phyloP scores from a whole-genome alignment of 768 basidiomycete genomes.

The Lactarius tabidus region DNA sequence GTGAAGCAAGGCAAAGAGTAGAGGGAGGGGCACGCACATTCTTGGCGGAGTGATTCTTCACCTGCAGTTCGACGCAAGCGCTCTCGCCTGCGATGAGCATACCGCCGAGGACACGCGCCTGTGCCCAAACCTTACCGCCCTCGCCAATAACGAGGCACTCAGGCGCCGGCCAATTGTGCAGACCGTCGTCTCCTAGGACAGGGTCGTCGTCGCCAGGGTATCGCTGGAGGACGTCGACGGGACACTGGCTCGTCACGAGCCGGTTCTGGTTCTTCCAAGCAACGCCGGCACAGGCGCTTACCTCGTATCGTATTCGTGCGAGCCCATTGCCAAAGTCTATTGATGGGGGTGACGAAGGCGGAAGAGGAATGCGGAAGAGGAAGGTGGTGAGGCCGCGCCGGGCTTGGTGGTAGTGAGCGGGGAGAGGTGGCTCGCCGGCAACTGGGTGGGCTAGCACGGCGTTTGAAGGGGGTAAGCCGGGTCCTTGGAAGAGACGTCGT shows the following conservation, averaged over 20 bases:
- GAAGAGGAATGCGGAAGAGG: conserved; percentile 73
- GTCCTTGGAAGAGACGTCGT: conserved; percentile 73
- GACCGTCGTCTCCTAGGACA: conserved; percentile 32
- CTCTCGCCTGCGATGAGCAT: conserved; percentile 64
- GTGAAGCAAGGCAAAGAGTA: neutral
- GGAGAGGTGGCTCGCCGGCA: conserved; percentile 57
- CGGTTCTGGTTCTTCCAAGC: conserved; percentile 70
- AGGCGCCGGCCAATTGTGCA: conserved; percentile 37
- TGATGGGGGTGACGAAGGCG: conserved; percentile 61
- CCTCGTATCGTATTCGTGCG: conserved; percentile 67
- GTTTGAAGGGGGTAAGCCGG: conserved; percentile 78
- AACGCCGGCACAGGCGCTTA: conserved; percentile 67
- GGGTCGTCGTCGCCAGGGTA: neutral
- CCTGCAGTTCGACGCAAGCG: conserved; percentile 68
- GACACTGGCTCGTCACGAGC: conserved; percentile 58
- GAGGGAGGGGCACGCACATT: conserved; percentile 48
- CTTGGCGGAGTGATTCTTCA: conserved; percentile 78
- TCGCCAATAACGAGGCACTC: conserved; percentile 69
- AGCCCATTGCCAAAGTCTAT: conserved; percentile 67
- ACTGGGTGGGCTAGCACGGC: conserved; percentile 64
- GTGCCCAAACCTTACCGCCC: conserved; percentile 75
- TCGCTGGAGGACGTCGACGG: conserved; percentile 61
- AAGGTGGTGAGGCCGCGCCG: conserved; percentile 76
- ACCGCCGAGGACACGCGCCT: conserved; percentile 60
- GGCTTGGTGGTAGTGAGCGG: conserved; percentile 63